Base-by-base conservation (phyloP, 1,284 basidiomycete genomes). In the Apiotrichum gracile region DNA sequence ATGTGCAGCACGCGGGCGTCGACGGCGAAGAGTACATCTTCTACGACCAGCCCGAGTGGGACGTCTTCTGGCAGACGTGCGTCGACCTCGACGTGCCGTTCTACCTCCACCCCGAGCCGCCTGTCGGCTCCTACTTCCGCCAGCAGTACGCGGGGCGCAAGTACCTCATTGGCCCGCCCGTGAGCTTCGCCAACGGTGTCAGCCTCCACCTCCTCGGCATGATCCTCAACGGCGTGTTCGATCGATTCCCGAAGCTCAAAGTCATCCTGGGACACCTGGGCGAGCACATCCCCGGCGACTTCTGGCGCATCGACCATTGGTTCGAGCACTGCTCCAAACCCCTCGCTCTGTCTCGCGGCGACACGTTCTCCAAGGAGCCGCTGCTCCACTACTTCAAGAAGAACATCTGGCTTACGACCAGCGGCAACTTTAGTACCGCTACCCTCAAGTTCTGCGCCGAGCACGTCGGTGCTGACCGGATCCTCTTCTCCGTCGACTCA, bases 211-310 rank as follows among this genome's bases (percentile, higher is more conserved):
- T 72, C 19, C 65, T 70, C 47, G 69, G 67, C 27, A 66, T 72
- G 65, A 67, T 72, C 44, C 62, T 65, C 60, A 72, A 72, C 57
- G 70, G 70, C 35, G 70, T 72, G 19, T 72, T 72, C 31, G 70
- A 72, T 63, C 66, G 70, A 22, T 66, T 68, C 60, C 70, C 68
- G 17, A 72, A 72, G 63, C 69, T 72, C 57, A 67, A 68, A 60
- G 63, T 72, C 51, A 72, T 72, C 35, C 65, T 72, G n/a, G 69
- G 69, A 29, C 69, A 71, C 61, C 63, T 71, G 16, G 69, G 69
- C 58, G 69, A 71, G 58, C 68, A 70, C 57, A 65, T 71, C 38
- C 67, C 67, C 10, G 66, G 69, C 25, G 69, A 71, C 55, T 57
- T 71, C 46, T 69, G 67, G 69, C 57, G 69, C 25, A 69, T 69